phyloP scores from a whole-genome alignment of 768 basidiomycete genomes.

The Fistulinella prunicolor region DNA sequence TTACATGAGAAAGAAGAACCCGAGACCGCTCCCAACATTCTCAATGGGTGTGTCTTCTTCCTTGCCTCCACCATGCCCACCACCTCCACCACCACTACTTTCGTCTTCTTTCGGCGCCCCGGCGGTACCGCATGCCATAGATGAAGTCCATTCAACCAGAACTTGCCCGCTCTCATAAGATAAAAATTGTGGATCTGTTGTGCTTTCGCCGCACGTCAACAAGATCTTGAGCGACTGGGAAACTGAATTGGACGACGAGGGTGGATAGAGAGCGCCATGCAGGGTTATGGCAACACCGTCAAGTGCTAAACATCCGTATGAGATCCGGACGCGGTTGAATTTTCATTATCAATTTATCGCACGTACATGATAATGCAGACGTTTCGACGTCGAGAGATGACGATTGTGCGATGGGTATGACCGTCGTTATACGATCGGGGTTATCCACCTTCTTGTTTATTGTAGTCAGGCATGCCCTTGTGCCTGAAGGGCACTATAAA shows the following conservation, averaged over 20 bases:
- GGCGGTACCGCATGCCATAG: slow-evolving; percentile 52
- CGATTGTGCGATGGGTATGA: slow-evolving; percentile 68
- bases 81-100: slow-evolving; percentile 15
- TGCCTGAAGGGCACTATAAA: slow-evolving; percentile 61
- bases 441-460: slow-evolving; percentile 56
- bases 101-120: slow-evolving; percentile 28
- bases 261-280: slow-evolving; percentile 61
- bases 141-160: slow-evolving; percentile 59
- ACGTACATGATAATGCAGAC: slow-evolving; percentile 38
- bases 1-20: slow-evolving; percentile 86
- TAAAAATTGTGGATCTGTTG: slow-evolving; percentile 48
- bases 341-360: neutral
- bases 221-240: slow-evolving; percentile 61
- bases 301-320: slow-evolving; percentile 38
- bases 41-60: slow-evolving; percentile 33
- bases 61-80: slow-evolving; percentile 10
- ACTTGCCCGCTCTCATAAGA: slow-evolving; percentile 58
- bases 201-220: slow-evolving; percentile 50
- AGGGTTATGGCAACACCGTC: slow-evolving; percentile 56
- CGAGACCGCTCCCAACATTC: slow-evolving; percentile 68
- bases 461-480: slow-evolving; percentile 71
- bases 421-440: slow-evolving; percentile 60
- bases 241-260: slow-evolving; percentile 39
- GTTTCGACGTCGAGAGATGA: slow-evolving; percentile 28
- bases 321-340: slow-evolving; percentile 6